These are phyloP conservation scores for Tetrahymena thermophila DNA, from an alignment of 73 alveolate species.

Conservation along the genomic window DNA sequence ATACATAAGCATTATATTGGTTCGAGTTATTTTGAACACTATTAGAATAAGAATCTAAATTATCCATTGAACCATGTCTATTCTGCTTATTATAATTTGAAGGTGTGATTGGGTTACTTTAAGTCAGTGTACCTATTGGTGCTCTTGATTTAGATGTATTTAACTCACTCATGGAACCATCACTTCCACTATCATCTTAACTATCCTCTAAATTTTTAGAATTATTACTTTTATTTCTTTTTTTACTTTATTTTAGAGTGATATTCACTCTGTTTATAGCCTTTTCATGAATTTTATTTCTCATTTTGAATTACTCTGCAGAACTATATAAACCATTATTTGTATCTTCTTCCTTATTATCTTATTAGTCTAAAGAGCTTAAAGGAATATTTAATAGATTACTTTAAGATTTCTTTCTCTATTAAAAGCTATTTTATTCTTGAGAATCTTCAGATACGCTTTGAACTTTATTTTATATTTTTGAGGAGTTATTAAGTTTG, in stretches of 20 bases:
- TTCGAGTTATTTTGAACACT: neutral
- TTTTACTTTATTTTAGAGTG: neutral
- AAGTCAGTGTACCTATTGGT: neutral
- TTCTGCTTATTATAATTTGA: neutral
- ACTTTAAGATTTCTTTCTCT: neutral
- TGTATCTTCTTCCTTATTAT: neutral
- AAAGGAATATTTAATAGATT: neutral
- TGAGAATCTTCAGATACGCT: neutral
- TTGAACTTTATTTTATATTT: too few relatives aligned
- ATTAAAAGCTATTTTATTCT: neutral
- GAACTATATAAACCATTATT: neutral
- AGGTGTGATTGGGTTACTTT: neutral
- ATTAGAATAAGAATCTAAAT: neutral
- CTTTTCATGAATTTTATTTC: neutral
- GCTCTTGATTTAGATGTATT: neutral
- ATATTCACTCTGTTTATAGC: neutral
- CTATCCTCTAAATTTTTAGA: neutral
- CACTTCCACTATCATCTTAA: neutral
- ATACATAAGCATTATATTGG: neutral
- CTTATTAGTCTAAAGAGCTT: neutral
- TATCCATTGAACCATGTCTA: neutral
- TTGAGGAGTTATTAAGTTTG: neutral
- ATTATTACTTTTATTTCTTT: neutral
- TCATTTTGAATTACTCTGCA: neutral
- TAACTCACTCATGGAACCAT: neutral